These are phyloP conservation scores for Phytophthora hibernalis DNA, from an alignment of 352 stramenopile species.

Conservation along the genomic window DNA sequence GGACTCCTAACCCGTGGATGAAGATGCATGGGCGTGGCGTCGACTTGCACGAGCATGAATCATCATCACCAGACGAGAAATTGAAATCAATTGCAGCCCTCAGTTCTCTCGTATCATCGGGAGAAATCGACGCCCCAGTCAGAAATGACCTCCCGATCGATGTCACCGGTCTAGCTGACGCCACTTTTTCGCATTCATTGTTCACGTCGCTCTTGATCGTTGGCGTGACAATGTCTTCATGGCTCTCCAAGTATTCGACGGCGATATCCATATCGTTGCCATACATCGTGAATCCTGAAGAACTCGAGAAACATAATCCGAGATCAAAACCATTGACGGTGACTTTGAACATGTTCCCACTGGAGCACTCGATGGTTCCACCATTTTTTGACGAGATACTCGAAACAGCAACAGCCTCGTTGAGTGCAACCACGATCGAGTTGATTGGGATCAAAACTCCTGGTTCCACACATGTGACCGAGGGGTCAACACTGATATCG, in stretches of 20 bases:
- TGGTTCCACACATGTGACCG: slow-evolving; percentile 22
- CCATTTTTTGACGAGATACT: slow-evolving; percentile 9
- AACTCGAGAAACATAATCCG: slow-evolving; percentile 27
- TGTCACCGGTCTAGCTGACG: slow-evolving; percentile 13
- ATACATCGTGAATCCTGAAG: slow-evolving; percentile 21
- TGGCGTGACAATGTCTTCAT: slow-evolving; percentile 16
- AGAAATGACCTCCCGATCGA: slow-evolving; percentile 22
- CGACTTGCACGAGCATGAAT: slow-evolving; percentile 20
- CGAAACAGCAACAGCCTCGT: slow-evolving; percentile 20
- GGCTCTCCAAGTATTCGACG: slow-evolving; percentile 21
- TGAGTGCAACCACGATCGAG: slow-evolving; percentile 30
- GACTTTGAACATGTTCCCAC: slow-evolving; percentile 30
- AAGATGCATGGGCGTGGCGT: slow-evolving; percentile 27
- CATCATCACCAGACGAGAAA: slow-evolving; percentile 10
- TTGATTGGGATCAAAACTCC: slow-evolving; percentile 32
- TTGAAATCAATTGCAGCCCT: slow-evolving; percentile 21
- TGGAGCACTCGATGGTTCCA: slow-evolving; percentile 24
- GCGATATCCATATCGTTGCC: slow-evolving; percentile 30
- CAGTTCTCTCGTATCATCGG: slow-evolving; percentile 1
- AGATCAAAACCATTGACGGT: slow-evolving; percentile 36
- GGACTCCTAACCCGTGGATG: slow-evolving; percentile 37
- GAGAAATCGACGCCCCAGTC: slow-evolving; percentile 16
- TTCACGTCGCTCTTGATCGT: not conserved
- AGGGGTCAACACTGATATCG: not conserved
- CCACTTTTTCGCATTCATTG: slow-evolving; percentile 20